Base-by-base conservation (phyloP, 1,284 basidiomycete species). In the Psilocybe mexicana region DNA sequence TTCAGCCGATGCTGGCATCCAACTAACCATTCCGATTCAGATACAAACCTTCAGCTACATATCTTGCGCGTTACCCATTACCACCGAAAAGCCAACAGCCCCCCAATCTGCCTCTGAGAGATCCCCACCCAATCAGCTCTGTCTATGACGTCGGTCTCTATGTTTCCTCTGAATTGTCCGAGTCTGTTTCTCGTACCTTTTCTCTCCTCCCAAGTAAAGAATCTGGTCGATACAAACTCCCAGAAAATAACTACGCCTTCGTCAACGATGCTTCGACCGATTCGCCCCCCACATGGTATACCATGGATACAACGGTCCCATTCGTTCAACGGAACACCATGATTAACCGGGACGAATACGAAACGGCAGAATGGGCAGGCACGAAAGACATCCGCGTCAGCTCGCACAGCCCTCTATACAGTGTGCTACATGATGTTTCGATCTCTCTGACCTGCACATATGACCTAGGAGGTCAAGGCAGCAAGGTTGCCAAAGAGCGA, bases 41-140 rank as follows among this genome's bases (percentile, higher is more conserved):
- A 61, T 70, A 70, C 26, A 65, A 70, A 11, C 70, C 75, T 18
- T 73, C 76, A 7, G 55, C 69, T 18, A 70, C 75, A n/a, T 83
- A 79, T 60, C 63, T 72, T 4, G 53, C 74, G 5, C 72, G 70
- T 26, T 86, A 76, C 69, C 86, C 87, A 6, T 62, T 91, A 2
- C 87, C 87, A 18, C 72, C 79, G 2, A 61, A 63, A 43, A 69
- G 74, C 3, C 68, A 77, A 50, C 90, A 92, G 62, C 89, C 90
- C 24, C 90, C 90, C 6, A 70, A 75, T 50, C 59, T 74, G 45
- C 82, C 85, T 6, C 74, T 92, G 26, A 79, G 77, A 14, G 68
- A 76, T 43, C 72, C 83, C 1, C 84, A 88, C 63, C 75, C 80
- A 8, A 64, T 87, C 40, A 73, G 77, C 38, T 66, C 76, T 5